These are phyloP conservation scores for Tricholoma bakamatsutake DNA, from an alignment of 768 basidiomycete genomes.

Conservation along the genomic window DNA sequence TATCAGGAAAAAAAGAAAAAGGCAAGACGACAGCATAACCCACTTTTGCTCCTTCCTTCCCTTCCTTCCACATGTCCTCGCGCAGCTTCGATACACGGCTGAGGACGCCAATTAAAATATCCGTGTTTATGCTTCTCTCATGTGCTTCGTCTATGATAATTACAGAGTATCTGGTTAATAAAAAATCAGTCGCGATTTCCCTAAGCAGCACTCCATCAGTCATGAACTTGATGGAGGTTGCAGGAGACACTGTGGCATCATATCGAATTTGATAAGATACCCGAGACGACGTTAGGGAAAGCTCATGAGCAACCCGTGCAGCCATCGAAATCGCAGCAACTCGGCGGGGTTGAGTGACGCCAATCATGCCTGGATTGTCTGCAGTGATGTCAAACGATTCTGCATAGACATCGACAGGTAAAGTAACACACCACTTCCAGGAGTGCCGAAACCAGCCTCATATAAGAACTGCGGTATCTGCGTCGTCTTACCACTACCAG, in stretches of 20 bases:
- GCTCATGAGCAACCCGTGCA: conserved; percentile 83
- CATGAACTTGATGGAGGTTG: conserved; percentile 98
- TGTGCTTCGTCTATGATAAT: conserved; percentile 98
- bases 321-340: conserved; percentile 98
- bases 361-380: conserved; percentile 99
- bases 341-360: conserved; percentile 93
- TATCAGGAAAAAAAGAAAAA: conserved; percentile 3
- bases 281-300: conserved; percentile 73
- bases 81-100: conserved; percentile 87
- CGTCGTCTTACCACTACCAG: conserved; percentile 97
- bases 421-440: conserved; percentile 60
- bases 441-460: conserved; percentile 89
- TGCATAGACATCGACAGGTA: not conserved
- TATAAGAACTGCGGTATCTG: conserved; percentile 98
- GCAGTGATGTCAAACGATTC: conserved; percentile 7
- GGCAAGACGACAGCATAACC: conserved; percentile 1
- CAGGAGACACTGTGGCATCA: conserved; percentile 85
- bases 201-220: conserved; percentile 96
- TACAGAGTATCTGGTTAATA: conserved; percentile 91
- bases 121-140: conserved; percentile 97
- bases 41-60: conserved; percentile 68
- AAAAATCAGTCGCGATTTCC: conserved; percentile 87
- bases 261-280: conserved; percentile 98
- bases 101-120: conserved; percentile 94
- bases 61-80: conserved; percentile 83